A percentile compares a stretch with the other conserved stretches of the same genome.
phyloP scores from a whole-genome alignment of 305 asterid species.

The Striga hermonthica region DNA sequence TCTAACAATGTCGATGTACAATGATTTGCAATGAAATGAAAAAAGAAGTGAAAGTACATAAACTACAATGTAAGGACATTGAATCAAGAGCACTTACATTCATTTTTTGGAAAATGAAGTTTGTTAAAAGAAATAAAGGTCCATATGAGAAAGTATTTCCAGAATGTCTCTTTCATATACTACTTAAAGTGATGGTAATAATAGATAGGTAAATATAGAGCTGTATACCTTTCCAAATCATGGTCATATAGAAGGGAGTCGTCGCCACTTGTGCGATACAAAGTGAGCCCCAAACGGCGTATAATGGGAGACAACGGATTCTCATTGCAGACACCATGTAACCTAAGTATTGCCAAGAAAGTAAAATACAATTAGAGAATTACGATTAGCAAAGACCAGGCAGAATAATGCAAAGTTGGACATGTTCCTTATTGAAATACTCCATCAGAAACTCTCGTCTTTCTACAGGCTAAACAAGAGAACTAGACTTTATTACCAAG shows the following conservation, averaged over 20 bases:
- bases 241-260: constrained; percentile 92
- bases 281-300: constrained; percentile 78
- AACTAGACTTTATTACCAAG: too few species aligned
- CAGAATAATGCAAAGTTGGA: constrained; percentile 19
- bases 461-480: too few species aligned
- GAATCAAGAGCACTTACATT: not conserved
- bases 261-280: constrained; percentile 94
- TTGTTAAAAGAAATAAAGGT: not conserved
- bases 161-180: not conserved
- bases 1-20: not conserved
- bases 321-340: constrained; percentile 97
- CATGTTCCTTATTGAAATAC: not conserved
- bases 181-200: constrained; percentile 1
- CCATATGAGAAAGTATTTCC: constrained; percentile 2
- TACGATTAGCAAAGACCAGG: constrained; percentile 20
- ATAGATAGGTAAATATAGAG: constrained; percentile 21
- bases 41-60: constrained; percentile 5
- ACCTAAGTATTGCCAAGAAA: constrained; percentile 45
- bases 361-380: not conserved
- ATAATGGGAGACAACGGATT: constrained; percentile 94
- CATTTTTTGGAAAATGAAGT: not conserved
- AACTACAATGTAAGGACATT: too few species aligned
- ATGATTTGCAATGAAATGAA: constrained; percentile 11
- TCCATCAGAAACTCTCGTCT: not conserved
- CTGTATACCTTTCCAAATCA: constrained; percentile 80